Evolutionary conservation across 805 yeast genomes (phyloP), one percentile per base, ranked within the genome.

Genomic region (Wickerhamiella occidentalis): DNA sequence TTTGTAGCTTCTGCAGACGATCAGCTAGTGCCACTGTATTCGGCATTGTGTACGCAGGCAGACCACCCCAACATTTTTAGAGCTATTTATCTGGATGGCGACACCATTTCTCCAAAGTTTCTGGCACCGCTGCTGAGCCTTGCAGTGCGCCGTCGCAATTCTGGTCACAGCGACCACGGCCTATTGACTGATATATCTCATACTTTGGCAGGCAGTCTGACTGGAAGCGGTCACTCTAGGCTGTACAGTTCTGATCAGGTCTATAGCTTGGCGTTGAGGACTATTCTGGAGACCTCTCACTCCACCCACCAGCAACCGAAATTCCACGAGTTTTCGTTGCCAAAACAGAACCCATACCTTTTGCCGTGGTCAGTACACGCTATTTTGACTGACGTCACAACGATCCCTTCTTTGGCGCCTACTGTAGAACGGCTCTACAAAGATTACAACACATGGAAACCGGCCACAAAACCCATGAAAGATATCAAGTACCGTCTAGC

Each of bases 341-440:
- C 84, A 6, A 75, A 76, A 53, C 49, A 42, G 23, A 88, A 90
- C 63, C 96, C 96, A 0, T 90, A 76, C 59, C 78, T 82, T 51
- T 67, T 90, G 35, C 97, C 97, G 1, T 90, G 96, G 96, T 83
- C 94, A 58, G 76, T 87, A 67, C 68, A 95, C 40, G 95, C 96
- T 0, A 67, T 90, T 40, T 65, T 87, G 26, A 79, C 77, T 55
- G 94, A 80, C 48, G 19, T 17, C 11, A 15, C 12, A 4, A 73
- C 80, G 0, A 48, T 49, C 8, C 51, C 70, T 63, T 50, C 57
- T 65, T 69, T 75, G 18, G 64, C 63, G 45, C 79, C 70, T 9
- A 85, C 83, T 52, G 76, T 86, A 22, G 67, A 72, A 28, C 67
- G 69, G 45, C 71, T 88, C 40, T 77, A 81, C 53, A 71, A 70